Conservation (phyloP, 495 filamentous ascomycete genomes). For the Aspergillus olivimuriae region DNA sequence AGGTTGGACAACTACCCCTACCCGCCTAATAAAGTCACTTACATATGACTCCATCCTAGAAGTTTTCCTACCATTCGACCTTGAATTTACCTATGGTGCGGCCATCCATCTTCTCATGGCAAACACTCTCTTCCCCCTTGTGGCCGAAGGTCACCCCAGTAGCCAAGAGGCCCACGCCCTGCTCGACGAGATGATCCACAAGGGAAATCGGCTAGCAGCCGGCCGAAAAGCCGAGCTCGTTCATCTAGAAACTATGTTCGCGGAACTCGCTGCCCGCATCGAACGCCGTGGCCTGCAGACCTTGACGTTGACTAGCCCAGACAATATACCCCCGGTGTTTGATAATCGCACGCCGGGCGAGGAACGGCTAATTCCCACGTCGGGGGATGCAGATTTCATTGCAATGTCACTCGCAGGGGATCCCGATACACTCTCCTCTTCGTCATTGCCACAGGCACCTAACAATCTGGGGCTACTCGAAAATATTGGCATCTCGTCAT, state of each 20-base stretch:
- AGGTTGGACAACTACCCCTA: too few species aligned
- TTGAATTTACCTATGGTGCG: slow-evolving; percentile 32
- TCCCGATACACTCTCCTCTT: not conserved
- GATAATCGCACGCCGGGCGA: not conserved
- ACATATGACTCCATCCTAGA: slow-evolving; percentile 13
- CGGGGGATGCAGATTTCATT: not conserved
- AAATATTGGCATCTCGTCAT: slow-evolving; percentile 26
- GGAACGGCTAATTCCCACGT: not conserved
- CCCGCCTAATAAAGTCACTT: not conserved
- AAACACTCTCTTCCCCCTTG: slow-evolving; percentile 23
- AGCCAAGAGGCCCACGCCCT: slow-evolving; percentile 18
- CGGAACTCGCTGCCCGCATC: slow-evolving; percentile 12
- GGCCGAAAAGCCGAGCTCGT: slow-evolving; percentile 22
- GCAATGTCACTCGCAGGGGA: not conserved
- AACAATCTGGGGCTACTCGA: slow-evolving; percentile 19
- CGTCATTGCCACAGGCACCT: not conserved
- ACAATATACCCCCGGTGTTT: not conserved
- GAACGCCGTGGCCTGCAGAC: slow-evolving; percentile 14
- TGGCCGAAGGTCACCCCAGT: slow-evolving; percentile 11
- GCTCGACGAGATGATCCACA: slow-evolving; percentile 30
- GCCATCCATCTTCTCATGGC: slow-evolving; percentile 27
- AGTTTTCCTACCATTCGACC: slow-evolving; percentile 33
- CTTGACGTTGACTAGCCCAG: slow-evolving; percentile 9
- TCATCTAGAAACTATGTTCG: slow-evolving; percentile 20
- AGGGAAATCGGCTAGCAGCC: slow-evolving; percentile 25